These are phyloP conservation scores for Cyanodermella asteris DNA, from an alignment of 2,329 filamentous ascomycete species.

Conservation along the genomic window DNA sequence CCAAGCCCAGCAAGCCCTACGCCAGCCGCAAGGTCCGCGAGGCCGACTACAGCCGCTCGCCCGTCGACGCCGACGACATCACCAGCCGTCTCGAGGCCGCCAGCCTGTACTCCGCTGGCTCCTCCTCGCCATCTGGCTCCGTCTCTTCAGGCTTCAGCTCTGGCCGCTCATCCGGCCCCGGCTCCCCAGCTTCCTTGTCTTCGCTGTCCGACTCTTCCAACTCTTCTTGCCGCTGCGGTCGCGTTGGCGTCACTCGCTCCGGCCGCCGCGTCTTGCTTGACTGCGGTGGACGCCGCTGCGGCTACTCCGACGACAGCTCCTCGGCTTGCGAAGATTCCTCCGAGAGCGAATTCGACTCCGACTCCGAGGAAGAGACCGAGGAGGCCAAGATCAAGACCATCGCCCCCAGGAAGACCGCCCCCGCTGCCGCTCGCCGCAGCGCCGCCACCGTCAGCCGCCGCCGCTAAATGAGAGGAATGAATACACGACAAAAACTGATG, in stretches of 20 bases:
- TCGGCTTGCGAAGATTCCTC: slow-evolving; percentile 39
- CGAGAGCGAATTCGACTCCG: too few species aligned
- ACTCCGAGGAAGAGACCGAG: slow-evolving; percentile 6
- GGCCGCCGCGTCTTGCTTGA: slow-evolving; percentile 89
- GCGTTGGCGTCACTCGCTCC: slow-evolving; percentile 86
- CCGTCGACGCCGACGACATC: slow-evolving; percentile 59
- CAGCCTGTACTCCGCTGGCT: slow-evolving; percentile 51
- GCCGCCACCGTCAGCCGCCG: too few species aligned
- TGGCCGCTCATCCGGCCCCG: slow-evolving; percentile 47
- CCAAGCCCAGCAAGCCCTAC: slow-evolving; percentile 72
- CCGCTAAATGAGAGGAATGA: too few species aligned
- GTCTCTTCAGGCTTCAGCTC: slow-evolving; percentile 46
- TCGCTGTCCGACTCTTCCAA: slow-evolving; percentile 40
- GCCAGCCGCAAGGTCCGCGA: slow-evolving; percentile 74
- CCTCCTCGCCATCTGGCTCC: slow-evolving; percentile 53
- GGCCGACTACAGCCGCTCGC: slow-evolving; percentile 50
- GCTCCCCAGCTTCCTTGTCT: slow-evolving; percentile 33
- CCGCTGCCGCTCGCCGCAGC: too few species aligned
- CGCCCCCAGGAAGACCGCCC: too few species aligned
- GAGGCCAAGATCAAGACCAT: slow-evolving; percentile 2
- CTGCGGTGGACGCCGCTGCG: slow-evolving; percentile 75
- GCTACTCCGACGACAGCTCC: slow-evolving; percentile 49
- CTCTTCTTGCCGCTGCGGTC: slow-evolving; percentile 66
- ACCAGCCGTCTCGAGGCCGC: slow-evolving; percentile 52
- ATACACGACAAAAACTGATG: too few species aligned